Evolutionary conservation across 495 filamentous ascomycete genomes (phyloP), one percentile per base, ranked within the genome.

Genomic region (Trypethelium eluteriae): DNA sequence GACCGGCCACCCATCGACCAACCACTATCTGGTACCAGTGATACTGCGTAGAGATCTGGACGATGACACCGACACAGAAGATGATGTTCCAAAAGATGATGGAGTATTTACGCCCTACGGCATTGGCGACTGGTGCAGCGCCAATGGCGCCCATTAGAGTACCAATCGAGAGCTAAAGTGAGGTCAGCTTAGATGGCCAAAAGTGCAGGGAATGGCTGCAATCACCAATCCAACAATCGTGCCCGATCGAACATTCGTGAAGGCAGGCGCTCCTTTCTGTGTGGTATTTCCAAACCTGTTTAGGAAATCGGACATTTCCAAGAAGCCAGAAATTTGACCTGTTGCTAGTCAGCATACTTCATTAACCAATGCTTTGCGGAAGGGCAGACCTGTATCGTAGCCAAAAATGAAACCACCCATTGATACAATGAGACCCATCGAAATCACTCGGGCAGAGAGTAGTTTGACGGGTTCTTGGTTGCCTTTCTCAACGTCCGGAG

Each of bases 321-420:
- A 62, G 65, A 76, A 75, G 36, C 74, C 74, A 39, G 69, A 71
- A 16, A 76, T 76, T 63, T 74, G 73, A 44, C 73, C 73, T 46
- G 64, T 68, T 18, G 67, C 32, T 16, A 65, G 69, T 38, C 66
- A 70, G 57, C 68, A 70, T 50, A 70, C 38, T 35, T 56, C 46
- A 16, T 18, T 6, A 2, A 18, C 6, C 11, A 35, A 11, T 9
- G 25, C 16, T 38, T 61, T 38, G 9, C 32, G 16, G 32, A 39
- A 6, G 18, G 38, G 46, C 47, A 35, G 14, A 67, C 71, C 67
- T 16, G 70, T 71, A 64, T 74, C 72, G 57, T 73, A 75, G 35
- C 73, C 73, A 61, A 74, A 75, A 62, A 75, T 73, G 25, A 75
- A 67, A 32, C 73, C 73, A 25, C 73, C 73, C 65, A 74, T 74